Evolutionary conservation across 1,284 basidiomycete genomes (phyloP), one percentile per base, ranked within the genome.

Genomic region (Cutaneotrichosporon sp.): DNA sequence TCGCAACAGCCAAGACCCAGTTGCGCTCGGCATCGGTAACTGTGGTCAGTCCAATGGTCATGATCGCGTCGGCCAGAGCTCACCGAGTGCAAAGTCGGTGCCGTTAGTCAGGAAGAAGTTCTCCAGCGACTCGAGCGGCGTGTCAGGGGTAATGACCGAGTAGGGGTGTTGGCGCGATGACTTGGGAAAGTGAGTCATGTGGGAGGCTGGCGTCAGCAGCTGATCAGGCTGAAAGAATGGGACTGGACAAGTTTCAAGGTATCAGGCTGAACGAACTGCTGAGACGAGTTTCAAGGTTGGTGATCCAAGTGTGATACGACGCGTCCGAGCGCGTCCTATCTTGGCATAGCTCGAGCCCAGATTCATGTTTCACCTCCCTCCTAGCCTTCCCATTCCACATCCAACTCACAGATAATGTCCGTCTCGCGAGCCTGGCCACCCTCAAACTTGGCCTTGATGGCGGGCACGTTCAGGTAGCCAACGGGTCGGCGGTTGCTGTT

Each of bases 1-100:
- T 95, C 1, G 90, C 91, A 0, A 95, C 88, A 0, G 84, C 92
- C 40, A 94, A 84, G 1, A 94, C 91, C 73, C 94, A 94, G 75
- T 92, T 92, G 65, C 91, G 85, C 60, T 86, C 85, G 52, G 81
- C 78, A 76, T 95, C 92, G 7, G 92, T 94, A 32, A 94, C 91
- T 92, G 52, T 3, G 18, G 42, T 65, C 56, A 66, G 56, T 47
- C 21, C 52, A 40, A 34, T 58, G n/a, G 42, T 13, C 34, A n/a
- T 38, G 11, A 36, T 34, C 26, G 21, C 21, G 30, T 18, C n/a
- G 18, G n/a, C 42, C 31, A 16, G 42, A 30, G 68, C 85, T 58
- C 62, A 90, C 91, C 89, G 40, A 94, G 80, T 1, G 90, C 92
- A 72, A 92, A 93, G 46, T 89, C 75, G 7, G 72, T 69, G 21